Conservation (phyloP, 1,284 basidiomycete species). For the Phenoliferia sp. region DNA sequence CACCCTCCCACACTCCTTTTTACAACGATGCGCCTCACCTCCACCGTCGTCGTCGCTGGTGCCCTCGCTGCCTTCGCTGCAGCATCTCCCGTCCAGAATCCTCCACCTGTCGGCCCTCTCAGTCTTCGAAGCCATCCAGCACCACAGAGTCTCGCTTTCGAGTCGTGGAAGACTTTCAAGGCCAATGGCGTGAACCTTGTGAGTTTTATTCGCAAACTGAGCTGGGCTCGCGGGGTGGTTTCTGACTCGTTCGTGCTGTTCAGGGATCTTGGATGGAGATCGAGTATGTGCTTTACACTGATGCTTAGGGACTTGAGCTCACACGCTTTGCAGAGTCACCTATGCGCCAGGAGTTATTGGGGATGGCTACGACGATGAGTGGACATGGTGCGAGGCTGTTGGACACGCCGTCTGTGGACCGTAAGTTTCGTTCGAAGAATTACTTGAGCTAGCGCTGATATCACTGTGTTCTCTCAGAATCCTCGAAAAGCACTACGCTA, state of each 20-base stretch:
- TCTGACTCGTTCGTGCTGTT: not conserved
- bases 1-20: not conserved
- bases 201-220: not conserved
- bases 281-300: not conserved
- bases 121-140: not conserved
- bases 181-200: constrained; percentile 2
- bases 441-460: no score
- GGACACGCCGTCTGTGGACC: constrained; percentile 1
- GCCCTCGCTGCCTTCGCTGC: not conserved
- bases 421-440: no score
- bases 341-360: no score
- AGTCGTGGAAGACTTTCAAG: not conserved
- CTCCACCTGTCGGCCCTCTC: not conserved
- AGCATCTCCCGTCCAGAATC: not conserved
- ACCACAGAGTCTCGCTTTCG: not conserved
- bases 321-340: no score
- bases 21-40: not conserved
- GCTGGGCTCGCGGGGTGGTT: not conserved
- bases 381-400: constrained; percentile 1
- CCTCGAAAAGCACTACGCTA: not conserved
- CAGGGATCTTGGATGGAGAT: not conserved
- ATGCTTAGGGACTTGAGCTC: no score
- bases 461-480: no score
- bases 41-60: not conserved
- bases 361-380: constrained; percentile 1